phyloP scores from a whole-genome alignment of 768 basidiomycete species.

The Russula sp. region DNA sequence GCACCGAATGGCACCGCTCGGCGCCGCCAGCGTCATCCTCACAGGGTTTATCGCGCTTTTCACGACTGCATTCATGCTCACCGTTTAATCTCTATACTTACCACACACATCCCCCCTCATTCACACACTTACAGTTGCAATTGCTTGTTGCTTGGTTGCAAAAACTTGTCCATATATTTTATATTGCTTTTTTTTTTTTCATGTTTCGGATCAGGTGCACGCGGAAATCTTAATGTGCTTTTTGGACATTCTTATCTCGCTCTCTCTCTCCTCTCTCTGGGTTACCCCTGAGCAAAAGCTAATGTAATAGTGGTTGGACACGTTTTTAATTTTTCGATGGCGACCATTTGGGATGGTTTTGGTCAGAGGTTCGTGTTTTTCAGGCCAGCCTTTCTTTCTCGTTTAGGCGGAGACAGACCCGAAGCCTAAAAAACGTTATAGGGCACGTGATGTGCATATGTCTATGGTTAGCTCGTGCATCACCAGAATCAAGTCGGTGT shows the following conservation, averaged over 20 bases:
- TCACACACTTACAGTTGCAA: neutral
- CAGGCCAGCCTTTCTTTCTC: neutral
- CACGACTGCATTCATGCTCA: neutral
- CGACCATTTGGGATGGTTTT: neutral
- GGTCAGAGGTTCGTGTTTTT: neutral
- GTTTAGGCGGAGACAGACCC: too few species aligned
- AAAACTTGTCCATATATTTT: neutral
- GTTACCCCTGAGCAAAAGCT: neutral
- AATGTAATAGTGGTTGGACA: neutral
- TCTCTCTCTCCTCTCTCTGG: neutral
- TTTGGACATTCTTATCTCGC: neutral
- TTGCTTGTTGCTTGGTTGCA: neutral
- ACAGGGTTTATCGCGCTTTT: slow-evolving; percentile 2
- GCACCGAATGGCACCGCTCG: neutral
- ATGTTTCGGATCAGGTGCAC: neutral
- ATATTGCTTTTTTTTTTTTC: neutral
- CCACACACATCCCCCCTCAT: too few species aligned
- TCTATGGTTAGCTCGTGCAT: too few species aligned
- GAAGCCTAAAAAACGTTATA: too few species aligned
- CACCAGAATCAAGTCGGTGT: too few species aligned
- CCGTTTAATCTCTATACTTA: neutral
- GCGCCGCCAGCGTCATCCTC: neutral
- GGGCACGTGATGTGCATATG: too few species aligned
- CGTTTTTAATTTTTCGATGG: neutral
- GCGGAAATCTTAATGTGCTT: neutral